A percentile compares a stretch with the other conserved stretches of the same genome.
phyloP scores from a whole-genome alignment of 768 basidiomycete species.

The Mycena alexandri region DNA sequence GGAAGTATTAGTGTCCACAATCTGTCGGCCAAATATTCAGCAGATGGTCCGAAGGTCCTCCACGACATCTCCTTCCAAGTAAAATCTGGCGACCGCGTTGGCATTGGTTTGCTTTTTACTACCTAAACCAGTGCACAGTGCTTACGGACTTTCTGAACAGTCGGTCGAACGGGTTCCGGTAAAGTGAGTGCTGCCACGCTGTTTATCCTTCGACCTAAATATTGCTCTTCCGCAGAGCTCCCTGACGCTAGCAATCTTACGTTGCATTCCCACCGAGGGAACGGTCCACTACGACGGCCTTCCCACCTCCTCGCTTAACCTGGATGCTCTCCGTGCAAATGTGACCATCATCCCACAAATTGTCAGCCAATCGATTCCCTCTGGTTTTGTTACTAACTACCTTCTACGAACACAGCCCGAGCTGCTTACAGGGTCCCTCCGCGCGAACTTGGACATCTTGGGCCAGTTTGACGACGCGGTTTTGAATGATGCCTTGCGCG shows the following conservation, averaged over 20 bases:
- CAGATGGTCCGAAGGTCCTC: slow-evolving; percentile 27
- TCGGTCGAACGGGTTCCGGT: slow-evolving; percentile 44
- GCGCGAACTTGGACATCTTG: slow-evolving; percentile 58
- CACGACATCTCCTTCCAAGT: slow-evolving; percentile 51
- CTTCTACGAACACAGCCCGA: slow-evolving; percentile 36
- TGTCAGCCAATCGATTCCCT: not conserved
- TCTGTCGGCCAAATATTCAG: slow-evolving; percentile 56
- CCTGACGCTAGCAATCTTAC: slow-evolving; percentile 53
- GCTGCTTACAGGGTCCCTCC: slow-evolving; percentile 53
- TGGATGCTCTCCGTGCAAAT: slow-evolving; percentile 57
- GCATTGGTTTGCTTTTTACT: slow-evolving; percentile 44
- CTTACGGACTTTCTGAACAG: slow-evolving; percentile 26
- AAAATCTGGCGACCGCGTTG: slow-evolving; percentile 60
- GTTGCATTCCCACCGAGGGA: slow-evolving; percentile 50
- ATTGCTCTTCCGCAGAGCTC: slow-evolving; percentile 47
- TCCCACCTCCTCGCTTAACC: slow-evolving; percentile 54
- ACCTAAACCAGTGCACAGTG: not conserved
- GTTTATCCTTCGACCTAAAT: not conserved
- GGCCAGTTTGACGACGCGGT: slow-evolving; percentile 53
- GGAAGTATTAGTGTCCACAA: slow-evolving; percentile 58
- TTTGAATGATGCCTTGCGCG: slow-evolving; percentile 47
- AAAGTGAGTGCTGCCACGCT: slow-evolving; percentile 5
- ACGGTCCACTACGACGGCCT: slow-evolving; percentile 58
- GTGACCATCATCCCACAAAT: slow-evolving; percentile 59
- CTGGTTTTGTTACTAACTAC: not conserved